Base-by-base conservation (phyloP, 805 yeast species). In the Kuraishia ogatae region DNA sequence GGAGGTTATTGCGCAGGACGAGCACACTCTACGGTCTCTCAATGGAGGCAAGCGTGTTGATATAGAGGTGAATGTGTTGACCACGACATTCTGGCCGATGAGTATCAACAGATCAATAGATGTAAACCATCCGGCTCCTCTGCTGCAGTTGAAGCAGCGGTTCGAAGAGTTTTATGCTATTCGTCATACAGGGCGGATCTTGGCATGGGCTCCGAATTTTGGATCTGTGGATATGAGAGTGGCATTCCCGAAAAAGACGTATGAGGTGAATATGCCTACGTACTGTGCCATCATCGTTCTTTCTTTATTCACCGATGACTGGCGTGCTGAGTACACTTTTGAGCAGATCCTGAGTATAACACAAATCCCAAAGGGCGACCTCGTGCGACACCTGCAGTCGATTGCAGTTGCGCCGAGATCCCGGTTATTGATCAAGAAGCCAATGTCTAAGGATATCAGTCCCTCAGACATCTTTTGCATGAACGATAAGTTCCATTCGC, bases 371-470 rank as follows among this genome's bases (percentile, higher is more conserved):
- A 80, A 78, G 35, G 68, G 71, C 1, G 98, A 93, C 61, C 73
- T 93, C 46, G 76, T 78, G 20, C 77, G 97, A 56, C 93, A 90
- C 57, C 70, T 94, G 54, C 88, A 85, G 64, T 89, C 97, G 1
- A 79, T 94, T 29, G 83, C 96, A 0, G 87, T 91, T 50, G 93
- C 96, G 0, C 90, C 96, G 2, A 79, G 85, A 59, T 83, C 90
- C 58, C 77, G 94, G 58, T 73, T 93, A n/a, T 71, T 93, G 59
- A 73, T 75, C 29, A 93, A 91, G 64, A 73, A 66, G 20, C 97
- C 97, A 8, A 81, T 81, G 86, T 75, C 89, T 0, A 87, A 82
- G 58, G 89, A 83, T 2, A 82, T 91, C 35, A 79, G 78, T 52
- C 74, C 79, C 1, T 71, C 70, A 6, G 97, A 91, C 69, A 68